Base-by-base conservation (phyloP, 23 red algal genomes). In the Chondrus crispus region DNA sequence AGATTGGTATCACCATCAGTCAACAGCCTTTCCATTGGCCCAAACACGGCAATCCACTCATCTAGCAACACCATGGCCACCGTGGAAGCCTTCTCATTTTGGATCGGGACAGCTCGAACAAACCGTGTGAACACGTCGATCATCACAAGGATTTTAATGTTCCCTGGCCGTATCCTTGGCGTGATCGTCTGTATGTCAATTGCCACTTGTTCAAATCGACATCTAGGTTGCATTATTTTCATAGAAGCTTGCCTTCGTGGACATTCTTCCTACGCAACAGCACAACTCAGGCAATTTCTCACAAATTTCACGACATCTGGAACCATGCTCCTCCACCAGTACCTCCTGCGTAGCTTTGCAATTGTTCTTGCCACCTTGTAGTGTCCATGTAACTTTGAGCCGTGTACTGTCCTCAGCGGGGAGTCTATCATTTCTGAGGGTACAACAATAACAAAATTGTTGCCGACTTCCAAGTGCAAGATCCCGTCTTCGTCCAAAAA, bases 11-110 rank as follows among this genome's bases (percentile, higher is more conserved):
- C 24, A 6, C 83, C 29, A 74, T 87, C 83, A 11, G 62, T 44
- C 1, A 87, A 41, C 12, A 87, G 42, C 8, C 8, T 63, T 24
- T 87, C 83, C 36, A 50, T 39, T 19, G 83, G 83, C 36, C 83
- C 62, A 44, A 73, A 87, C 18, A 32, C 12, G 22, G 1, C 39
- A 1, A 87, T 74, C 69, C 83, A 87, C 10, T 74, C 66, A 12
- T 68, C 51, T 22, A 68, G 8, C 18, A 87, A 38, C 42, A 2
- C 62, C 24, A 16, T 19, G 26, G 83, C 83, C 20, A 87, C 74
- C 9, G 54, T 87, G 20, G n/a, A 26, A 40, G 69, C 83, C 8
- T 6, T 81, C 46, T 87, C 18, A 32, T 66, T 1, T 32, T 22
- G 60, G 18, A 66, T 66, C 8, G 7, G 6, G 9, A 9, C 35